Conservation (phyloP, 306 rosid genomes). For the Lathyrus aphaca region DNA sequence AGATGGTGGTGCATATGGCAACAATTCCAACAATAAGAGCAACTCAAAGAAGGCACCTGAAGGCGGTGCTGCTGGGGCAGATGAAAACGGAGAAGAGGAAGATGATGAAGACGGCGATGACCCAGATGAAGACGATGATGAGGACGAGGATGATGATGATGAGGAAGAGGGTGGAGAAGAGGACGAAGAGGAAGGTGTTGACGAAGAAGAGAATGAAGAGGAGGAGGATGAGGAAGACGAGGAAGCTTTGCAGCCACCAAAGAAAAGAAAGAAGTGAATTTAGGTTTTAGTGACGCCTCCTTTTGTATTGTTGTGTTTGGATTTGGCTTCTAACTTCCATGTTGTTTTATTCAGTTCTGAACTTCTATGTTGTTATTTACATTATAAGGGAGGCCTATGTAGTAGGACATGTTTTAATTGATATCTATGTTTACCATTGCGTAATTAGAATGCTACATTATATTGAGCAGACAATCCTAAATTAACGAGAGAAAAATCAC, state of each 20-base stretch:
- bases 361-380: slow-evolving; percentile 51
- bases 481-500: slow-evolving; percentile 34
- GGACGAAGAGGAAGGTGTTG: slow-evolving; percentile 61
- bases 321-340: slow-evolving; percentile 53
- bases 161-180: slow-evolving; percentile 53
- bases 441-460: slow-evolving; percentile 57
- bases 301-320: slow-evolving; percentile 45
- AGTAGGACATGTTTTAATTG: slow-evolving; percentile 61
- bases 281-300: slow-evolving; percentile 40
- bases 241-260: slow-evolving; percentile 94
- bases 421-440: slow-evolving; percentile 52
- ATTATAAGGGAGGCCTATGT: slow-evolving; percentile 54
- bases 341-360: slow-evolving; percentile 40
- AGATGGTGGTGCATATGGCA: slow-evolving; percentile 64
- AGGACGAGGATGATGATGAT: slow-evolving; percentile 31
- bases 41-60: slow-evolving; percentile 72
- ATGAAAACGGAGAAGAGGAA: slow-evolving; percentile 71
- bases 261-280: slow-evolving; percentile 88
- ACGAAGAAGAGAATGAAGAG: slow-evolving; percentile 54
- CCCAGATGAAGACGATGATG: slow-evolving; percentile 45
- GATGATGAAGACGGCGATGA: slow-evolving; percentile 65
- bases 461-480: slow-evolving; percentile 44
- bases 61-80: slow-evolving; percentile 63
- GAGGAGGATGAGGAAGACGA: slow-evolving; percentile 78
- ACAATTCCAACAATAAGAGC: slow-evolving; percentile 68